phyloP scores from a whole-genome alignment of 176 grass and related monocot species.

The Carex cristatella region DNA sequence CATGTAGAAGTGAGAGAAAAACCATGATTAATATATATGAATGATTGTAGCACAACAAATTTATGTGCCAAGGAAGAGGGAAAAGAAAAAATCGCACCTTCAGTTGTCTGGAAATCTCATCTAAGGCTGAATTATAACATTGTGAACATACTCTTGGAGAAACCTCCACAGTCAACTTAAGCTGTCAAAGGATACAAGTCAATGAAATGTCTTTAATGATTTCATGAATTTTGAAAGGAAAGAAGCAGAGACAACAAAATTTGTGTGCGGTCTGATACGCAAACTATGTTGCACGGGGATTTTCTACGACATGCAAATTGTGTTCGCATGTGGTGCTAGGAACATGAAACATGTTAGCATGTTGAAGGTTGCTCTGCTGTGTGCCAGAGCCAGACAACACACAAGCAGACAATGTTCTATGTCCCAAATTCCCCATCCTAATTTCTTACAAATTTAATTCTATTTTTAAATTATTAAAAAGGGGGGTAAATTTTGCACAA shows the following conservation, averaged over 20 bases:
- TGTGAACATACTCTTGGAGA: slow-evolving; percentile 56
- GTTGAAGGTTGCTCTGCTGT: not conserved
- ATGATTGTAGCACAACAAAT: not conserved
- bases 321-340: not conserved
- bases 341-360: not conserved
- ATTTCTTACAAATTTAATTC: not conserved
- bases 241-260: not conserved
- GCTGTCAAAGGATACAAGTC: slow-evolving; percentile 35
- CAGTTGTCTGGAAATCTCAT: slow-evolving; percentile 53
- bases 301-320: not conserved
- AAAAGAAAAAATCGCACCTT: slow-evolving; percentile 37
- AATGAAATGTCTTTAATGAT: not conserved
- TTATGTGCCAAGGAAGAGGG: not conserved
- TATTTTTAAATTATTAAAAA: not conserved
- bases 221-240: not conserved
- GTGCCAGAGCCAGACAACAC: not conserved
- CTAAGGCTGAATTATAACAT: slow-evolving; percentile 55
- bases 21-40: not conserved
- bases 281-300: not conserved
- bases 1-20: not conserved
- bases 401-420: not conserved
- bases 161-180: slow-evolving; percentile 86
- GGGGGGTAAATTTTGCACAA: not conserved
- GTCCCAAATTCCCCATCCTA: not conserved
- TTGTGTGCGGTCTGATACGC: not conserved